Evolutionary conservation across 1,284 basidiomycete species (phyloP).

Genomic region (Malassezia globosa): DNA sequence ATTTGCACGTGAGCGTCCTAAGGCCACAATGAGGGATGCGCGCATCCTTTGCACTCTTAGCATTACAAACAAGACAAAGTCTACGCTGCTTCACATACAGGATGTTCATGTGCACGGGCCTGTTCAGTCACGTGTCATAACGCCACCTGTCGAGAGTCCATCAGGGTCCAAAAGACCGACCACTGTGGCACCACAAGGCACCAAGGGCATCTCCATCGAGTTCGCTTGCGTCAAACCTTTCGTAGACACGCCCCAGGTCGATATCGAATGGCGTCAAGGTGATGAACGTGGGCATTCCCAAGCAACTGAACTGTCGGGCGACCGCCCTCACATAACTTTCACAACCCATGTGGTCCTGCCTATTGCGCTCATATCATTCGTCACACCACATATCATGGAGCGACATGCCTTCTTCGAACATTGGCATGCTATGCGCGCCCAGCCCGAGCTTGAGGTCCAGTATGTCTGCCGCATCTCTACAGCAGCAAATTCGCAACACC

Average conservation of each 20-base stretch:
- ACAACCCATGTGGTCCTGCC: background rate
- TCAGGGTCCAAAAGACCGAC: too few relatives aligned
- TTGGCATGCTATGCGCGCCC: constrained; percentile 91
- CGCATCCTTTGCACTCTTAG: background rate
- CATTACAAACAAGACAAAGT: background rate
- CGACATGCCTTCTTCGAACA: constrained; percentile 81
- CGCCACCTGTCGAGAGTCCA: background rate
- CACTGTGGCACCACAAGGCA: background rate
- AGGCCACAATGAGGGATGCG: background rate
- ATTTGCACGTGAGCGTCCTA: background rate
- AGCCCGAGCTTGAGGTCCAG: background rate
- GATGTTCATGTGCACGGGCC: background rate
- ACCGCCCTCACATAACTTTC: too few relatives aligned
- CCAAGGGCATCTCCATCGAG: background rate
- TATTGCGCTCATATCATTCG: background rate
- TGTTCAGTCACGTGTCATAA: background rate
- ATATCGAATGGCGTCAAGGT: background rate
- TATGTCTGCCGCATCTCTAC: background rate
- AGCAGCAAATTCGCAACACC: background rate
- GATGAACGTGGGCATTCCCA: too few relatives aligned
- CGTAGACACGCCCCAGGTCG: background rate
- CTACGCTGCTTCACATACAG: background rate
- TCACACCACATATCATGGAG: background rate
- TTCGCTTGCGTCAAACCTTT: background rate
- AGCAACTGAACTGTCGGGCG: too few relatives aligned